Conservation (phyloP, 176 grass and related monocot genomes). For the Bromus sterilis region DNA sequence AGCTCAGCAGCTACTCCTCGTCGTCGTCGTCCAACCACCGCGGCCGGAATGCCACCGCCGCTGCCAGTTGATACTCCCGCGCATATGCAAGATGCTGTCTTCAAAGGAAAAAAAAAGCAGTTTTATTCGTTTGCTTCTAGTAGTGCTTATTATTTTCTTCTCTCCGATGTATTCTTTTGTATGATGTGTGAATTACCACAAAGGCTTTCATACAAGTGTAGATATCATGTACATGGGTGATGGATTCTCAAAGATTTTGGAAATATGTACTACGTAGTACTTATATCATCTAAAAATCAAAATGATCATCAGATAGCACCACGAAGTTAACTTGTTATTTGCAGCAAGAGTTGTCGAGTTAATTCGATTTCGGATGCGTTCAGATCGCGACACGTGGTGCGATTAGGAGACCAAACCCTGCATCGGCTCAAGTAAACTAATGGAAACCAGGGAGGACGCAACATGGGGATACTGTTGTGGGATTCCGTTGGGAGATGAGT, state of each 20-base stretch:
- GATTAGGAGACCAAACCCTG: slow-evolving; percentile 21
- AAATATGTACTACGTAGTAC: neutral
- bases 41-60: neutral
- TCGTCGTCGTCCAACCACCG: slow-evolving; percentile 17
- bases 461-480: slow-evolving; percentile 30
- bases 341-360: neutral
- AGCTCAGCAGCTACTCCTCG: slow-evolving; percentile 36
- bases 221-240: too few species aligned
- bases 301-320: neutral
- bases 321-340: too few species aligned
- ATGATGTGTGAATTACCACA: slow-evolving; percentile 20
- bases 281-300: too few species aligned
- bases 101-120: neutral
- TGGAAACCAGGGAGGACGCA: neutral
- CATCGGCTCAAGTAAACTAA: neutral
- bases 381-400: neutral
- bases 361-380: too few species aligned
- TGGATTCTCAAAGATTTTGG: slow-evolving; percentile 1
- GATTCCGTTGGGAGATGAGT: slow-evolving; percentile 22
- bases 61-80: neutral
- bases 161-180: slow-evolving; percentile 29
- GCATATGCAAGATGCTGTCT: neutral
- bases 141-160: too few species aligned
- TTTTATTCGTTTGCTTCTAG: slow-evolving; percentile 9
- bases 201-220: slow-evolving; percentile 36